phyloP scores from a whole-genome alignment of 441 rosid genomes.

The Erodium trifolium region DNA sequence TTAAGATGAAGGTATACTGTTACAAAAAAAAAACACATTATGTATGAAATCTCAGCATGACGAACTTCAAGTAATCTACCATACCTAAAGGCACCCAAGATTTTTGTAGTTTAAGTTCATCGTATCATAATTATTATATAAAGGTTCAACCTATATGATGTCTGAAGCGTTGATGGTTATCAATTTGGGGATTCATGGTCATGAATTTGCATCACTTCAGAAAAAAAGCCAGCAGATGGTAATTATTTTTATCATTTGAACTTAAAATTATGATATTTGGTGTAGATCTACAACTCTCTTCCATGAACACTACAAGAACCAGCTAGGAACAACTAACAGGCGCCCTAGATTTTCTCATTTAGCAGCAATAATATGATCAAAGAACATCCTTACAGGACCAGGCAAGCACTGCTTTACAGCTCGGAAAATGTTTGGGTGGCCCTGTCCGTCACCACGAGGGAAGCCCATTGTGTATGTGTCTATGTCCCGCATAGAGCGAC shows the following conservation, averaged over 20 bases:
- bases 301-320: slow-evolving; percentile 12
- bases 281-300: slow-evolving; percentile 5
- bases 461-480: slow-evolving; percentile 75
- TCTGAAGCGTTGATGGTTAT: neutral
- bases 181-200: slow-evolving; percentile 1
- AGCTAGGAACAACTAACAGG: slow-evolving; percentile 3
- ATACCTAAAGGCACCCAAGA: slow-evolving; percentile 5
- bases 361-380: slow-evolving; percentile 13
- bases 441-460: slow-evolving; percentile 77
- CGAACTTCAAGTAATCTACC: slow-evolving; percentile 7
- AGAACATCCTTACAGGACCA: slow-evolving; percentile 70
- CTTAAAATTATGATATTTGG: neutral
- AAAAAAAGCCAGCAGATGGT: neutral
- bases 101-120: neutral
- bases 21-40: slow-evolving; percentile 17
- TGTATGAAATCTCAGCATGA: slow-evolving; percentile 9
- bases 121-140: neutral
- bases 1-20: slow-evolving; percentile 94
- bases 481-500: slow-evolving; percentile 71
- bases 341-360: slow-evolving; percentile 8
- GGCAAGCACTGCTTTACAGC: slow-evolving; percentile 88
- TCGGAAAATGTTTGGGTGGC: slow-evolving; percentile 80
- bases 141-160: neutral
- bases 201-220: neutral
- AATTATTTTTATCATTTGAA: neutral